These are phyloP conservation scores for Chalaropsis thielavioides DNA, from an alignment of 2,329 filamentous ascomycete species.

Conservation along the genomic window DNA sequence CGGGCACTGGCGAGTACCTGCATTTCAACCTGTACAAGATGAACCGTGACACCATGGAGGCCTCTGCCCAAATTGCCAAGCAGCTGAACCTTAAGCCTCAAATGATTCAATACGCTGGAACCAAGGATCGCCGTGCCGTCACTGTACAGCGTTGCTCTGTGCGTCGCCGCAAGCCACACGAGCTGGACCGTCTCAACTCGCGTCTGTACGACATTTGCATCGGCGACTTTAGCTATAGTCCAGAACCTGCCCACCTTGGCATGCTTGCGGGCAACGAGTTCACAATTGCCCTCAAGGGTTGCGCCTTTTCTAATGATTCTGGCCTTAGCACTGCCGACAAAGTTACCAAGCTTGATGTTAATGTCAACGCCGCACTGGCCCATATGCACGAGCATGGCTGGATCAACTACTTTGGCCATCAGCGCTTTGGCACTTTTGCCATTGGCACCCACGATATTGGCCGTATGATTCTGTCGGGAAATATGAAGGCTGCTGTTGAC, in stretches of 20 bases:
- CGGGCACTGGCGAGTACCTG: slow-evolving; percentile 53
- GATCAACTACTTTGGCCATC: slow-evolving; percentile 96
- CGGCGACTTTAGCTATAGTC: slow-evolving; percentile 69
- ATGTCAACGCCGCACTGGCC: slow-evolving; percentile 44
- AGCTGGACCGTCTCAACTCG: slow-evolving; percentile 49
- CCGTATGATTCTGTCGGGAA: slow-evolving; percentile 64
- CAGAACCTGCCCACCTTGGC: slow-evolving; percentile 61
- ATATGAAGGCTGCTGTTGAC: slow-evolving; percentile 68
- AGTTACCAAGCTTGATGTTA: slow-evolving; percentile 23
- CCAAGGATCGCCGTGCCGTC: slow-evolving; percentile 77
- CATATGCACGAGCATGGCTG: slow-evolving; percentile 64
- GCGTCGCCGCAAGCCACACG: slow-evolving; percentile 35
- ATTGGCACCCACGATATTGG: slow-evolving; percentile 78
- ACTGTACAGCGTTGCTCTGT: slow-evolving; percentile 71
- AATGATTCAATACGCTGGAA: slow-evolving; percentile 63
- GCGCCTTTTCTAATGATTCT: slow-evolving; percentile 25
- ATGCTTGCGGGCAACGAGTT: slow-evolving; percentile 86
- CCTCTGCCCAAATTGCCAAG: slow-evolving; percentile 60
- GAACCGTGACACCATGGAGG: slow-evolving; percentile 94
- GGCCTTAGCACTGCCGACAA: slow-evolving; percentile 22
- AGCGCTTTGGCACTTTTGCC: slow-evolving; percentile 81
- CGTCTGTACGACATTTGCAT: slow-evolving; percentile 50
- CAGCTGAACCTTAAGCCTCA: slow-evolving; percentile 61
- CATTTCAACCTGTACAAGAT: slow-evolving; percentile 93
- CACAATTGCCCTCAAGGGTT: slow-evolving; percentile 78